Percentiles rank a stretch among this genome's conserved stretches.
Conservation (phyloP, 768 basidiomycete genomes). For the Postia placenta region DNA sequence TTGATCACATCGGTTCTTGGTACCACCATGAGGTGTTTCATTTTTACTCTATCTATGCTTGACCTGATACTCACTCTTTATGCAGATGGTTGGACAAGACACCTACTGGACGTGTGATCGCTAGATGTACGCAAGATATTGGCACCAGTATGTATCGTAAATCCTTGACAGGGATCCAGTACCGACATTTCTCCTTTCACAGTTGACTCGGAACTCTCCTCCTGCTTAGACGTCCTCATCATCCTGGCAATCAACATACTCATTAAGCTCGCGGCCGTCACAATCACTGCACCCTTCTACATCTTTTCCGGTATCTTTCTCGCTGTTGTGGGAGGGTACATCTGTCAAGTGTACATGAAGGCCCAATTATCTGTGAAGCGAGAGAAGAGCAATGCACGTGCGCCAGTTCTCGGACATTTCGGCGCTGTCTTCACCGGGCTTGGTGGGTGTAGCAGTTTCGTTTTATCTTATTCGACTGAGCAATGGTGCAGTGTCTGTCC, state of each 20-base stretch:
- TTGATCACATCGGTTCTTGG: conserved; percentile 50
- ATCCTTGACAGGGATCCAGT: too few species aligned
- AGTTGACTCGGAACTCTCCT: conserved; percentile 29
- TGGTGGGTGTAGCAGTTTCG: conserved; percentile 17
- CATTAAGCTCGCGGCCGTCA: conserved; percentile 30
- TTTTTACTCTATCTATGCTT: neutral
- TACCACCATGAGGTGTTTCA: conserved; percentile 47
- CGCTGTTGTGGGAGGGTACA: conserved; percentile 29
- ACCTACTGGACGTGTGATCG: conserved; percentile 42
- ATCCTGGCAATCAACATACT: conserved; percentile 26
- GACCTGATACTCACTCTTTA: neutral
- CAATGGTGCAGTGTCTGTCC: conserved; percentile 40
- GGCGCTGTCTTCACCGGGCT: conserved; percentile 47
- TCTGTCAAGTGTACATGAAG: conserved; percentile 46
- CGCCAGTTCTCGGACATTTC: conserved; percentile 45
- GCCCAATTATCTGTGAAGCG: conserved; percentile 52
- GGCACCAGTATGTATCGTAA: neutral
- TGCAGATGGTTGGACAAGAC: conserved; percentile 40
- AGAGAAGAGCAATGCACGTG: conserved; percentile 42
- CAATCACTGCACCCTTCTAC: conserved; percentile 34
- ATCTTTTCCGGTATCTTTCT: conserved; percentile 31
- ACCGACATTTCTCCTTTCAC: too few species aligned
- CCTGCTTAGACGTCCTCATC: conserved; percentile 17
- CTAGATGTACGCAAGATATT: conserved; percentile 16
- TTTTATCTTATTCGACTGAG: too few species aligned